Conservation (phyloP, 176 grass and related monocot species). For the Poa pratensis region DNA sequence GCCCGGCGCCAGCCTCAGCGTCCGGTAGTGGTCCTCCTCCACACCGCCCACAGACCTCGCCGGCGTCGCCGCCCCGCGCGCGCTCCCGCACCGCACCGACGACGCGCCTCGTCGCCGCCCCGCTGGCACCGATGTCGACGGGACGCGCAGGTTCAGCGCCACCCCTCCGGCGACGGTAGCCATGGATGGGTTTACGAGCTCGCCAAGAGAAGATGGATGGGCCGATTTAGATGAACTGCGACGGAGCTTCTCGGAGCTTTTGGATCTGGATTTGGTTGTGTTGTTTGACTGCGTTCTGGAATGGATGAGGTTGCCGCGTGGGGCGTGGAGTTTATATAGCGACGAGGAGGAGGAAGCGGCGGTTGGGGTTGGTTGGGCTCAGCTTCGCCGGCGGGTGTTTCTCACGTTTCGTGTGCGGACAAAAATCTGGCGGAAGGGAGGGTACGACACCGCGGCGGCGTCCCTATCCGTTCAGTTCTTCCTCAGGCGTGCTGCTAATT, state of each 20-base stretch:
- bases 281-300: not conserved
- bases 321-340: too few relatives aligned
- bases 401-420: too few relatives aligned
- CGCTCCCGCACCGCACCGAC: not conserved
- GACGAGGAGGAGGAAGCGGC: too few relatives aligned
- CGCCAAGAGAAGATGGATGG: not conserved
- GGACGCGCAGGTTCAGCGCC: not conserved
- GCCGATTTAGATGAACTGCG: too few relatives aligned
- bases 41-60: not conserved
- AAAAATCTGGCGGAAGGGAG: too few relatives aligned
- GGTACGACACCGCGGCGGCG: too few relatives aligned
- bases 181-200: not conserved
- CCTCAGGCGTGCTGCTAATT: too few relatives aligned
- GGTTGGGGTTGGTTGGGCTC: too few relatives aligned
- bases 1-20: conserved; percentile 48
- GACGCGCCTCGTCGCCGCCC: not conserved
- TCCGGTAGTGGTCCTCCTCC: conserved; percentile 47
- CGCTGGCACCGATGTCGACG: not conserved
- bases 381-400: too few relatives aligned
- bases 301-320: conserved; percentile 18
- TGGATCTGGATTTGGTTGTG: not conserved
- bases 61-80: conserved; percentile 9
- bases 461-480: too few relatives aligned
- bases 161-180: conserved; percentile 6
- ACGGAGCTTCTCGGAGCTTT: not conserved